Evolutionary conservation across 495 filamentous ascomycete species (phyloP).

Genomic region (Penicillium verhagenii): DNA sequence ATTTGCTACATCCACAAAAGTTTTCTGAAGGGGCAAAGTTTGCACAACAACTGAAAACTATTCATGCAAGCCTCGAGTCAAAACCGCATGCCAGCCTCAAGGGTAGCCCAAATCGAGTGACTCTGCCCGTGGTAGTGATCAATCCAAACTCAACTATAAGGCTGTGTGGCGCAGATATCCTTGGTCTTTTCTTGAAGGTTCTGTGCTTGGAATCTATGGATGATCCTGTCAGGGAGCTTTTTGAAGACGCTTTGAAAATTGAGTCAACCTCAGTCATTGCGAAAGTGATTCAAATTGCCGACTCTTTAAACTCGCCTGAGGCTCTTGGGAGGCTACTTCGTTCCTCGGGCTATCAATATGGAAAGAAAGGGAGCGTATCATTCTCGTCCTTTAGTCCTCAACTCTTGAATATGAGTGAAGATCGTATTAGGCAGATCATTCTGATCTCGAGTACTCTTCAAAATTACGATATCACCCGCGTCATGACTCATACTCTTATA

Average conservation of each 20-base stretch:
- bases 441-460: conserved; percentile 34
- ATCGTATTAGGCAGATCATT: conserved; percentile 40
- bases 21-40: conserved; percentile 46
- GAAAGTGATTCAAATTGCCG: conserved; percentile 36
- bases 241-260: conserved; percentile 26
- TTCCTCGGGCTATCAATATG: conserved; percentile 1
- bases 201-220: conserved; percentile 29
- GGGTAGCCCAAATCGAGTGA: neutral
- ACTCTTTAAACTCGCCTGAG: conserved; percentile 34
- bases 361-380: neutral
- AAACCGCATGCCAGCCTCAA: neutral
- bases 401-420: conserved; percentile 37
- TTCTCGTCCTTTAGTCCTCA: neutral
- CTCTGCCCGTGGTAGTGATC: conserved; percentile 30
- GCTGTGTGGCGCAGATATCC: conserved; percentile 32
- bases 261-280: conserved; percentile 32
- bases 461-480: conserved; percentile 23
- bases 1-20: conserved; percentile 46
- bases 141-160: conserved; percentile 21
- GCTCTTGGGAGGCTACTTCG: neutral
- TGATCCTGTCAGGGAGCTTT: conserved; percentile 15
- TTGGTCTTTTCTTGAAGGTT: conserved; percentile 40
- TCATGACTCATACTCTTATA: conserved; percentile 55
- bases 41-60: conserved; percentile 19
- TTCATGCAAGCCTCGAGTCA: neutral